Conservation (phyloP, 1,284 basidiomycete species). For the Golubevia pallescens region DNA sequence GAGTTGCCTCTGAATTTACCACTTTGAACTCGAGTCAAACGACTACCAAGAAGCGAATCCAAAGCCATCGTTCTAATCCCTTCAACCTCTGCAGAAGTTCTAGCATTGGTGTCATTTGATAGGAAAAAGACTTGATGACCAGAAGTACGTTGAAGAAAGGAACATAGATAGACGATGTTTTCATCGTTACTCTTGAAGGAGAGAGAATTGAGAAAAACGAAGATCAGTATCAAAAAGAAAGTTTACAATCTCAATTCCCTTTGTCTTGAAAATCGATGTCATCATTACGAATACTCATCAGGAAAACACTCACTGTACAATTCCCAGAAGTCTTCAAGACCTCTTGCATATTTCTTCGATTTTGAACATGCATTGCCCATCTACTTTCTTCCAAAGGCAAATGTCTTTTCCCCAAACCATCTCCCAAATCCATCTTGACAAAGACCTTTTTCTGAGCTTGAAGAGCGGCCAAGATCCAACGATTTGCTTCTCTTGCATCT, state of each 20-base stretch:
- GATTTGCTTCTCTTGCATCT: conserved; percentile 25
- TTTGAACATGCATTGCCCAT: not conserved
- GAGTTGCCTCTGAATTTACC: not conserved
- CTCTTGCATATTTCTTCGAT: no score
- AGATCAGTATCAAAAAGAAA: not conserved
- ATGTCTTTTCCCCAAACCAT: not conserved
- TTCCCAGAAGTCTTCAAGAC: conserved; percentile 9
- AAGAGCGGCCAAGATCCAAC: conserved; percentile 27
- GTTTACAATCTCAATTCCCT: conserved; percentile 23
- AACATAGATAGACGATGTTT: conserved; percentile 25
- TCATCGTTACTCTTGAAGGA: conserved; percentile 22
- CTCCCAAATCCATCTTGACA: conserved; percentile 3
- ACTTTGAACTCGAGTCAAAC: not conserved
- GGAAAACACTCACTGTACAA: no score
- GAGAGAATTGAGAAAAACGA: not conserved
- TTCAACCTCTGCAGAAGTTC: conserved; percentile 30
- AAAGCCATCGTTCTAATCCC: conserved; percentile 12
- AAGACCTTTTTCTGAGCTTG: conserved; percentile 32
- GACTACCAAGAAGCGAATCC: not conserved
- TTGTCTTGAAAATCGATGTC: no score
- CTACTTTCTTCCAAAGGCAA: not conserved
- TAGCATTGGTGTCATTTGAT: conserved; percentile 30
- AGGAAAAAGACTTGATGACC: conserved; percentile 18
- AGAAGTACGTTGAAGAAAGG: conserved; percentile 18
- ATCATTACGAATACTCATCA: no score